Conservation (phyloP, 163 green algal species). For the Prototheca stagnorum region DNA sequence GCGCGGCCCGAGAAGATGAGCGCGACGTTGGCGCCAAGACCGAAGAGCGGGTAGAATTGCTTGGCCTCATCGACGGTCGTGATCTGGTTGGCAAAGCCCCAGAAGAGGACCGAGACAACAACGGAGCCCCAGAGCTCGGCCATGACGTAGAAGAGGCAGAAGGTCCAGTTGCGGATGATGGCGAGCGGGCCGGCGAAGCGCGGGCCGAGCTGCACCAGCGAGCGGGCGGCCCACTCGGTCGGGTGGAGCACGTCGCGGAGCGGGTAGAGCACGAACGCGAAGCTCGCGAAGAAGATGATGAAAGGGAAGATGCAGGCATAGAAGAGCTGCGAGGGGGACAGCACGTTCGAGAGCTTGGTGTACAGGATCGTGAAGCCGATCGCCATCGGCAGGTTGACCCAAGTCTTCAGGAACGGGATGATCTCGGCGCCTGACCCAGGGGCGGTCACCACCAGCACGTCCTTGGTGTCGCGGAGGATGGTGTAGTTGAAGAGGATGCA, state of each 20-base stretch:
- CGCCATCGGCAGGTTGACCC: constrained; percentile 95
- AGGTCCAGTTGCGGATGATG: constrained; percentile 98
- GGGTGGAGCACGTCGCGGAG: constrained; percentile 77
- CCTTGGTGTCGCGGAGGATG: constrained; percentile 98
- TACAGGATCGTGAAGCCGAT: constrained; percentile 93
- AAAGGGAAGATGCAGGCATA: constrained; percentile 98
- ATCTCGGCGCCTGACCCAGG: constrained; percentile 89
- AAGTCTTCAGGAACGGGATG: constrained; percentile 99
- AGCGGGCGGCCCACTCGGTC: constrained; percentile 54
- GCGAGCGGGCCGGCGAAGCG: constrained; percentile 86
- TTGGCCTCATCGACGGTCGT: constrained; percentile 92
- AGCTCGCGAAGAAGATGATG: constrained; percentile 91
- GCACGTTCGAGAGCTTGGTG: constrained; percentile 80
- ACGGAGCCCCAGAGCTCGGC: constrained; percentile 97
- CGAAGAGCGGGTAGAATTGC: constrained; percentile 97
- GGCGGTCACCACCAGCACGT: constrained; percentile 96
- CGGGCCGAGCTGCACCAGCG: constrained; percentile 60
- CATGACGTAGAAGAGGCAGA: constrained; percentile 99
- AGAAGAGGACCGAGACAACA: constrained; percentile 98
- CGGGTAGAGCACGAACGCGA: constrained; percentile 93
- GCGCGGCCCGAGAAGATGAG: constrained; percentile 93
- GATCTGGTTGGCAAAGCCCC: constrained; percentile 96
- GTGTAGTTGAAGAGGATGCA: constrained; percentile 99
- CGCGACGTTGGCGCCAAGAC: constrained; percentile 92
- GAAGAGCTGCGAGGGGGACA: constrained; percentile 81